A percentile compares a stretch with the other conserved stretches of the same genome.
phyloP scores from a whole-genome alignment of 2,329 filamentous ascomycete genomes.

The Neonectria sp. region DNA sequence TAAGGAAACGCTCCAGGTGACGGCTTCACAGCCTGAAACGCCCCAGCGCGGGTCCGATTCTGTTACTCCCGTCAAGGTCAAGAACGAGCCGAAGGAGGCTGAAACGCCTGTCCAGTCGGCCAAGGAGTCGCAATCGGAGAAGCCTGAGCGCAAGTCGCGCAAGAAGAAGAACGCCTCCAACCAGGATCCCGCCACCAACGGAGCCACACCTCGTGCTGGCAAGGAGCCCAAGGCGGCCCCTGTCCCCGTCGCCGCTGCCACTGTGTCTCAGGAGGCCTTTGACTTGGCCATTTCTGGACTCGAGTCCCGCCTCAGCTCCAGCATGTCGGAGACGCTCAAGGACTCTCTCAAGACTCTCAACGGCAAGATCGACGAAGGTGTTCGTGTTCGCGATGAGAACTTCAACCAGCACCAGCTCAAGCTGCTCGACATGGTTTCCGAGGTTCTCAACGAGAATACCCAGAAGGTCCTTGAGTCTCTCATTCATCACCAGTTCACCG shows the following conservation, averaged over 20 bases:
- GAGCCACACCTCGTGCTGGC: constrained; percentile 53
- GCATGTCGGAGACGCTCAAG: constrained; percentile 66
- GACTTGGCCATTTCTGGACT: constrained; percentile 69
- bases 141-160: constrained; percentile 71
- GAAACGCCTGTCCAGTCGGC: constrained; percentile 59
- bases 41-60: constrained; percentile 52
- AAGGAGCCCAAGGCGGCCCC: constrained; percentile 52
- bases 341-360: constrained; percentile 74
- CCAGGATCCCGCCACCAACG: constrained; percentile 64
- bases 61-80: constrained; percentile 56
- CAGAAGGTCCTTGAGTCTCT: constrained; percentile 83
- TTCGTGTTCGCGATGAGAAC: constrained; percentile 64
- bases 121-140: constrained; percentile 65
- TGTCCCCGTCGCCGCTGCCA: constrained; percentile 40
- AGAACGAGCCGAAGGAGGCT: constrained; percentile 64
- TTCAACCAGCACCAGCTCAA: constrained; percentile 69
- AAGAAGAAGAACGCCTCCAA: constrained; percentile 76
- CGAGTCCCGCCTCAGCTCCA: constrained; percentile 65
- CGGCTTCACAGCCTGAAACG: constrained; percentile 45
- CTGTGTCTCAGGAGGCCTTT: constrained; percentile 62
- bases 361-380: constrained; percentile 76
- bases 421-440: constrained; percentile 71
- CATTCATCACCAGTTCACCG: constrained; percentile 81
- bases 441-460: constrained; percentile 74
- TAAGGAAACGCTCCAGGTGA: constrained; percentile 54